Base-by-base conservation (phyloP, 2,329 filamentous ascomycete genomes). In the Penicillium italicum region DNA sequence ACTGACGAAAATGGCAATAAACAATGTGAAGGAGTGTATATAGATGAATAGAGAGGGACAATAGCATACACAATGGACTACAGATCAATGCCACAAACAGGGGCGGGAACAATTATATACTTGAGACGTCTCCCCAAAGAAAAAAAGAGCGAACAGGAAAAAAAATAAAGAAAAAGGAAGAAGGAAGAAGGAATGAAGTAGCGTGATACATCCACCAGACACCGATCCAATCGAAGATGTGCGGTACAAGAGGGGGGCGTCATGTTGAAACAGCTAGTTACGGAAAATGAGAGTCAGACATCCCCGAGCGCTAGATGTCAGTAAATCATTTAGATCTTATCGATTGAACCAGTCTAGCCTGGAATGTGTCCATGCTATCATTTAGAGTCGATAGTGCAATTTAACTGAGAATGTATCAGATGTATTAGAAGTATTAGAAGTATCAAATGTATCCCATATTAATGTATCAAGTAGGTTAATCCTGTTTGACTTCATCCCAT, bases 131-230 rank as follows among this genome's bases (percentile, higher is more conserved):
- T 36, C 49, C 24, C n/a, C 6, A 4, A 33, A 22, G 28, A 26
- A 46, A 31, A 46, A 31, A 24, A 12, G 10, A 4, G 1, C 18
- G 30, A 31, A 34, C 18, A 18, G 24, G 16, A 38, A 55, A 31
- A 55, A 50, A 43, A 54, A 52, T 4, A 47, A 47, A 44, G 9
- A n/a, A 36, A n/a, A 44, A 45, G 53, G 50, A 43, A 55, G 57
- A 46, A 33, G 4, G 3, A 41, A 44, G 43, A 55, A 31, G 41
- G 42, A 34, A 54, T 49, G 53, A 37, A 45, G 53, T 62, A 58
- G 61, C 54, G 62, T 55, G 59, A 62, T 62, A 48, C 59, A 62
- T 46, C 63, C 67, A 70, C 62, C 67, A 36, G 68, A 69, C 62
- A 58, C 48, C 5, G 2, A 20, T 62, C 63, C 63, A 62, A 62